phyloP scores from a whole-genome alignment of 108 stramenopile species.

The Chaetoceros tenuissimus region DNA sequence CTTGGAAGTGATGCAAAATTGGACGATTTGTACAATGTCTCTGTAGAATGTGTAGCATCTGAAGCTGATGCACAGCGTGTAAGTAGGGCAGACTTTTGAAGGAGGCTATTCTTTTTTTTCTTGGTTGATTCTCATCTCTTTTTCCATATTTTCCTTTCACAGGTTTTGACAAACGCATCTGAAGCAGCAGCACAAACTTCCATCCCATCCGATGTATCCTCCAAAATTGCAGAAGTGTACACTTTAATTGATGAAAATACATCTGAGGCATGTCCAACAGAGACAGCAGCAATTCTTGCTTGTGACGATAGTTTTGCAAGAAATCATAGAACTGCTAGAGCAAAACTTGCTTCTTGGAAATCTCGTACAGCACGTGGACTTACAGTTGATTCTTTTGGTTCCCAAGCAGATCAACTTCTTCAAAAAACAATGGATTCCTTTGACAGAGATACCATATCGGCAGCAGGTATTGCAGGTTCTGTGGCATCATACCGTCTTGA shows the following conservation, averaged over 20 bases:
- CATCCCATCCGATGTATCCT: slow-evolving; percentile 13
- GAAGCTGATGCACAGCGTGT: slow-evolving; percentile 35
- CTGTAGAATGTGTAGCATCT: slow-evolving; percentile 25
- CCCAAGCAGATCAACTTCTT: slow-evolving; percentile 42
- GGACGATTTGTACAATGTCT: slow-evolving; percentile 42
- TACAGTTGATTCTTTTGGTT: slow-evolving; percentile 56
- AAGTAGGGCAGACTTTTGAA: slow-evolving; percentile 5
- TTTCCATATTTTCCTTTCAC: slow-evolving; percentile 1
- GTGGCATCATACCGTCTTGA: slow-evolving; percentile 53
- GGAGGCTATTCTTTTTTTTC: background rate
- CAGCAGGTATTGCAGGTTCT: slow-evolving; percentile 47
- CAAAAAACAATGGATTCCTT: slow-evolving; percentile 41
- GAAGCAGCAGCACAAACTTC: slow-evolving; percentile 5
- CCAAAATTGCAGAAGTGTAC: slow-evolving; percentile 42
- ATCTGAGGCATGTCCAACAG: slow-evolving; percentile 48
- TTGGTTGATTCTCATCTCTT: background rate
- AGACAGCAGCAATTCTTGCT: slow-evolving; percentile 57
- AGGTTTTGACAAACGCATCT: slow-evolving; percentile 22
- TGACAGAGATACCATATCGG: slow-evolving; percentile 66
- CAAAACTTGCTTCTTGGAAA: slow-evolving; percentile 63
- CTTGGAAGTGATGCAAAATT: slow-evolving; percentile 22
- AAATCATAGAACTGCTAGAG: slow-evolving; percentile 45
- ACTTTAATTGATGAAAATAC: slow-evolving; percentile 26
- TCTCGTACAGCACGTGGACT: slow-evolving; percentile 53
- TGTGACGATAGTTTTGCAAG: slow-evolving; percentile 62